These are phyloP conservation scores for Irineochytrium annulatum DNA, from an alignment of 192 early-diverging fungal genomes.

Conservation along the genomic window DNA sequence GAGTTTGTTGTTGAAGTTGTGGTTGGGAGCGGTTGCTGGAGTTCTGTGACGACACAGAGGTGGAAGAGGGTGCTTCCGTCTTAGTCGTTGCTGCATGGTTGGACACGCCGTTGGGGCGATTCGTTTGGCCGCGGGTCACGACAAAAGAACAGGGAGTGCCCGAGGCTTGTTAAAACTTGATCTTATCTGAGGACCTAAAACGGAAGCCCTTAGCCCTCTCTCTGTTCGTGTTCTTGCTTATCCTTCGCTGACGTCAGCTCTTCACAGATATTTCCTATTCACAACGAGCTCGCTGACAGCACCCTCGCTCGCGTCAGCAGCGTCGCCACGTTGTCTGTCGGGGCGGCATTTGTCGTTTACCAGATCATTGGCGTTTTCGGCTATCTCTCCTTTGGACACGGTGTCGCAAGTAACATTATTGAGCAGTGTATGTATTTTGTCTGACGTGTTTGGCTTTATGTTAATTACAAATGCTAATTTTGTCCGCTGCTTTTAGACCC, in stretches of 20 bases:
- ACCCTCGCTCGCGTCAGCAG: conserved; percentile 59
- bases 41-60: neutral
- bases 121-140: too few relatives aligned
- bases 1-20: conserved; percentile 17
- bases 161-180: too few relatives aligned
- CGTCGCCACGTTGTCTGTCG: conserved; percentile 73
- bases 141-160: too few relatives aligned
- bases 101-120: too few relatives aligned
- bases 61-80: too few relatives aligned
- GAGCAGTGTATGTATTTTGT: conserved; percentile 51
- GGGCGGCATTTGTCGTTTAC: conserved; percentile 72
- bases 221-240: conserved; percentile 7
- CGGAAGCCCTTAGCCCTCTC: too few relatives aligned
- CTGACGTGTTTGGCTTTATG: neutral
- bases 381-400: conserved; percentile 85
- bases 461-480: neutral
- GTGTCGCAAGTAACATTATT: conserved; percentile 76
- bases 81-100: too few relatives aligned
- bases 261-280: conserved; percentile 83
- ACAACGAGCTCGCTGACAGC: conserved; percentile 92
- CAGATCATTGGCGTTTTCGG: conserved; percentile 83
- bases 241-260: neutral
- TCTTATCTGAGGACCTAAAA: too few relatives aligned
- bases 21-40: neutral
- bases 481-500: conserved; percentile 54